These are phyloP conservation scores for Vitis cinerea DNA, from an alignment of 164 flowering plant species.

Conservation along the genomic window DNA sequence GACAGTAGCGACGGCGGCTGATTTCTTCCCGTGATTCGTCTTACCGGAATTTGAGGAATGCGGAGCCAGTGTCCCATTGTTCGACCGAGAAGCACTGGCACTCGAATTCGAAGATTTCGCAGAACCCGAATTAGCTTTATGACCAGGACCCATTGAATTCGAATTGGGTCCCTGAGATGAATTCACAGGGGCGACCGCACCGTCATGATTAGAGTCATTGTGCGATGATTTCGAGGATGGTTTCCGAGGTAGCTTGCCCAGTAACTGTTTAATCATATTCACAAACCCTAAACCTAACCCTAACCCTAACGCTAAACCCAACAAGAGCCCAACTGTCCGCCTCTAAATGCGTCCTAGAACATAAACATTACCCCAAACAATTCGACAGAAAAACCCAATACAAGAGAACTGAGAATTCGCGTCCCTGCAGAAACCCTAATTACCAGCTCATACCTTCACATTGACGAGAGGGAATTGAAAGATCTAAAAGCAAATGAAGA, in stretches of 20 bases:
- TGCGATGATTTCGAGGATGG: slow-evolving; percentile 64
- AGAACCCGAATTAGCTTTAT: slow-evolving; percentile 22
- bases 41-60: slow-evolving; percentile 21
- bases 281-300: slow-evolving; percentile 31
- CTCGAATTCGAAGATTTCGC: slow-evolving; percentile 33
- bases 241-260: slow-evolving; percentile 71
- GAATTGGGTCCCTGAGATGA: slow-evolving; percentile 31
- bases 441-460: slow-evolving; percentile 3
- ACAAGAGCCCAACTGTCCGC: slow-evolving; percentile 1
- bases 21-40: slow-evolving; percentile 50
- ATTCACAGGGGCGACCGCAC: slow-evolving; percentile 25
- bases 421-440: not conserved
- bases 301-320: slow-evolving; percentile 9
- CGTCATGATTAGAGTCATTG: slow-evolving; percentile 33
- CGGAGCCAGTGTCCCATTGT: slow-evolving; percentile 22
- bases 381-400: not conserved
- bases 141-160: slow-evolving; percentile 17
- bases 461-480: not conserved
- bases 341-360: slow-evolving; percentile 3
- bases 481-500: not conserved
- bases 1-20: slow-evolving; percentile 21
- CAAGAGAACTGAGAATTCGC: not conserved
- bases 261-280: slow-evolving; percentile 72
- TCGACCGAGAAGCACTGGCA: slow-evolving; percentile 17
- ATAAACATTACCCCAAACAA: not conserved